These are phyloP conservation scores for Cornus florida DNA, from an alignment of 148 eudicot genomes.

Conservation along the genomic window DNA sequence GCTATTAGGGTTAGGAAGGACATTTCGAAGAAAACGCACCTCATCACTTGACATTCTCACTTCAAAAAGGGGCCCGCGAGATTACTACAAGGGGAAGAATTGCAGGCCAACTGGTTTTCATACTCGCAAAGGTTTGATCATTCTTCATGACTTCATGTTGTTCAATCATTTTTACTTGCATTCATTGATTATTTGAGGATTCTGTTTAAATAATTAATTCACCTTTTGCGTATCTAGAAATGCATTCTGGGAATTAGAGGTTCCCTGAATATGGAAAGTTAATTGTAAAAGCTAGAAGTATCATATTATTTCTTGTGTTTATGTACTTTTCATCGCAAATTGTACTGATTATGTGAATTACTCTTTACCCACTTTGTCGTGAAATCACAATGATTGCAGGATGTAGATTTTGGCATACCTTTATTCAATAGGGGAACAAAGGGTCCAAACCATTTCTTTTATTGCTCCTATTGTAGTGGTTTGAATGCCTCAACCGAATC, in stretches of 20 bases:
- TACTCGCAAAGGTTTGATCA: constrained; percentile 77
- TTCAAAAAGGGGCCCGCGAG: constrained; percentile 73
- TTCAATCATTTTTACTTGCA: not conserved
- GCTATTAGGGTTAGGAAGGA: constrained; percentile 72
- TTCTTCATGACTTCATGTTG: not conserved
- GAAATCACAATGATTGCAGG: no score
- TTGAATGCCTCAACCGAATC: no score
- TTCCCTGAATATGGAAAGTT: not conserved
- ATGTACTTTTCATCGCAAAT: no score
- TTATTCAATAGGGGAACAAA: no score
- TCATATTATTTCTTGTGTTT: no score
- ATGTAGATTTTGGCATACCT: no score
- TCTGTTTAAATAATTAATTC: not conserved
- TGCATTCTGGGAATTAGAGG: not conserved
- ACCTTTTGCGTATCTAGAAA: not conserved
- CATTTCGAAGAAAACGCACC: constrained; percentile 72
- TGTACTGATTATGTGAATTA: no score
- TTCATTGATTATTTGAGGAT: not conserved
- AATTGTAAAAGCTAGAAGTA: no score
- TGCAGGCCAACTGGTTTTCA: constrained; percentile 98
- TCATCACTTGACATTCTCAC: constrained; percentile 83
- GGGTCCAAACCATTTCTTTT: no score
- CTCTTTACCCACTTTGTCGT: no score
- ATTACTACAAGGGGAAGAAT: constrained; percentile 93
- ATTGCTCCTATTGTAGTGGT: no score